Evolutionary conservation across 371 early-diverging fungal genomes (phyloP).

Genomic region (Catenaria anguillulae): DNA sequence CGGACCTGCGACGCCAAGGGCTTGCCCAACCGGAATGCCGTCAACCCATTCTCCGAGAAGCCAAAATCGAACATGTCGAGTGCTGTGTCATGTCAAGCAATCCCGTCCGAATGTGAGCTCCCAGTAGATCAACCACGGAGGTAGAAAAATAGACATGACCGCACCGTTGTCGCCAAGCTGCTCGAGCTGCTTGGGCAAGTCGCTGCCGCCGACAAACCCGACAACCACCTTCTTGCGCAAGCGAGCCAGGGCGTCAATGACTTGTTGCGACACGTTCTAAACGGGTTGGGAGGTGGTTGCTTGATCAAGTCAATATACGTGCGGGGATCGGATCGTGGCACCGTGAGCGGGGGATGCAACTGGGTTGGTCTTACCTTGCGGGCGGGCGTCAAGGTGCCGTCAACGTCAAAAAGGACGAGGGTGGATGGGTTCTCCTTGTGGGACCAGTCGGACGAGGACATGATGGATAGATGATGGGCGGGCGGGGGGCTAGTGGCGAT

Average conservation of each 20-base stretch:
- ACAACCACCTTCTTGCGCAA: slow-evolving; percentile 82
- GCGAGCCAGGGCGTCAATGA: slow-evolving; percentile 59
- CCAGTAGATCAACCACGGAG: background rate
- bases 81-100: slow-evolving; percentile 27
- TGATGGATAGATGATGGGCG: too few species aligned
- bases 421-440: slow-evolving; percentile 61
- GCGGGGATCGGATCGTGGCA: too few species aligned
- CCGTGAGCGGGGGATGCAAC: background rate
- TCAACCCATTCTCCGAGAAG: slow-evolving; percentile 99
- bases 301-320: too few species aligned
- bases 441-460: slow-evolving; percentile 24
- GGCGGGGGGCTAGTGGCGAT: too few species aligned
- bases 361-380: slow-evolving; percentile 42
- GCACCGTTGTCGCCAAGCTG: slow-evolving; percentile 84
- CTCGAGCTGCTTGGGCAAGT: slow-evolving; percentile 93
- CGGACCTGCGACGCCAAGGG: slow-evolving; percentile 52
- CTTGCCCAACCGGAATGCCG: slow-evolving; percentile 74
- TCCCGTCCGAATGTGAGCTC: background rate
- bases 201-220: slow-evolving; percentile 99
- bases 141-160: slow-evolving; percentile 4
- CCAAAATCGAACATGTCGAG: slow-evolving; percentile 86
- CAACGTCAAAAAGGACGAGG: slow-evolving; percentile 96
- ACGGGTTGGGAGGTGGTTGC: too few species aligned
- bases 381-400: slow-evolving; percentile 97
- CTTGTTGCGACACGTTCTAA: slow-evolving; percentile 47